Conservation (phyloP, 805 yeast genomes). For the Ogataea corticis region DNA sequence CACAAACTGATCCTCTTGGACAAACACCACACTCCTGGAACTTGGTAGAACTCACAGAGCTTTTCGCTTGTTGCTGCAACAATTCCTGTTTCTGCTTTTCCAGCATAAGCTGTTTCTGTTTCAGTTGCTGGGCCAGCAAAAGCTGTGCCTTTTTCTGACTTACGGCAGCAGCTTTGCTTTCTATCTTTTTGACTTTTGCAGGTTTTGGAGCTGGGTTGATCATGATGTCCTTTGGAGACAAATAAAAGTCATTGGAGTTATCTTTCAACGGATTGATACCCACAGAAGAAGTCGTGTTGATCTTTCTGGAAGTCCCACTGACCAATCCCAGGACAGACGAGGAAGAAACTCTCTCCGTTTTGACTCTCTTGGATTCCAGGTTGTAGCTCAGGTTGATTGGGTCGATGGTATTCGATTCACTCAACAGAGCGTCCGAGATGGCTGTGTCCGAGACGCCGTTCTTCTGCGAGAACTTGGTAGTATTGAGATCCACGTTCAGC, state of each 20-base stretch:
- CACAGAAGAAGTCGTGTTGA: constrained; percentile 5
- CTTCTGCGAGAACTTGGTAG: constrained; percentile 1
- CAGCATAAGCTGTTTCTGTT: constrained; percentile 19
- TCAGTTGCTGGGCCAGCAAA: constrained; percentile 23
- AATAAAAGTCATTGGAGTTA: constrained; percentile 8
- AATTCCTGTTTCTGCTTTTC: constrained; percentile 19
- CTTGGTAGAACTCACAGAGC: neutral
- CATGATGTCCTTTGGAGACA: constrained; percentile 31
- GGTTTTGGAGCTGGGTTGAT: constrained; percentile 17
- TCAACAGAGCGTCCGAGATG: constrained; percentile 6
- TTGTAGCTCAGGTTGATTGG: constrained; percentile 35
- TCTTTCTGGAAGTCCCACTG: constrained; percentile 1
- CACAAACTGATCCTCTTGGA: constrained; percentile 4
- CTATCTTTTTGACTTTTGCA: constrained; percentile 17
- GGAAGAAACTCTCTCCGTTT: constrained; percentile 11
- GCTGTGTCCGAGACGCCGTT: constrained; percentile 1
- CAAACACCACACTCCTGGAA: constrained; percentile 13
- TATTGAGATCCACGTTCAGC: neutral
- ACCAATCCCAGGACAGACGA: constrained; percentile 3
- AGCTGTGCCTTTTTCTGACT: constrained; percentile 24
- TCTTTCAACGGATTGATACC: constrained; percentile 12
- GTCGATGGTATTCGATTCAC: constrained; percentile 30
- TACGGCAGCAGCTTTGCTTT: constrained; percentile 21
- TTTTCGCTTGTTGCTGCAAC: constrained; percentile 4
- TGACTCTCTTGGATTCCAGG: constrained; percentile 33